These are phyloP conservation scores for Yamadazyma diospyri DNA, from an alignment of 1,139 yeast species.

Conservation along the genomic window DNA sequence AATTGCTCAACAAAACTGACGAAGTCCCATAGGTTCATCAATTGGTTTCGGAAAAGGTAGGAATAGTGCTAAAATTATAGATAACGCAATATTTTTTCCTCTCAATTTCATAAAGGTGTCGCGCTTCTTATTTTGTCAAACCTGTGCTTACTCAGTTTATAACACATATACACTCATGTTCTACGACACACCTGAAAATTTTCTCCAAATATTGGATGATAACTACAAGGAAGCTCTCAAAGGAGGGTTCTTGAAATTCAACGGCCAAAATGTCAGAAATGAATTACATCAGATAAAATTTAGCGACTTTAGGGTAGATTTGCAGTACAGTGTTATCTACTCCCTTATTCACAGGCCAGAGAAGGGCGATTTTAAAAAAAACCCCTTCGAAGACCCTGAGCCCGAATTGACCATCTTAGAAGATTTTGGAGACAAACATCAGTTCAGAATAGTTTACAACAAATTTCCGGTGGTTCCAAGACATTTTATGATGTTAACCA, in stretches of 20 bases:
- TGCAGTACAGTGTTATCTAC: constrained; percentile 31
- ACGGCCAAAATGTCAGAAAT: constrained; percentile 26
- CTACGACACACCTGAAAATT: constrained; percentile 24
- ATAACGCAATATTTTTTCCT: no score
- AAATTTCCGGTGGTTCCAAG: constrained; percentile 80
- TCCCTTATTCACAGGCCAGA: constrained; percentile 60
- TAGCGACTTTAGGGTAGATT: constrained; percentile 19
- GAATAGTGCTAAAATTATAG: neutral
- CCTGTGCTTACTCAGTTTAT: no score
- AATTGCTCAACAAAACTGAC: constrained; percentile 10
- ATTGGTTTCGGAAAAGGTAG: constrained; percentile 17
- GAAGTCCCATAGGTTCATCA: constrained; percentile 11
- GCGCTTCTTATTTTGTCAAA: no score
- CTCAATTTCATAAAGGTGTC: no score
- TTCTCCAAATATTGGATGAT: constrained; percentile 18
- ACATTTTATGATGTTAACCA: constrained; percentile 78
- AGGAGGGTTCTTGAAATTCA: constrained; percentile 24
- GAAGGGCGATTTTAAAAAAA: constrained; percentile 32
- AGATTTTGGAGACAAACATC: constrained; percentile 42
- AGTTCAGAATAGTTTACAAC: constrained; percentile 69
- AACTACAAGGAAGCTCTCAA: constrained; percentile 29
- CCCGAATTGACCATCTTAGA: constrained; percentile 65
- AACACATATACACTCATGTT: no score
- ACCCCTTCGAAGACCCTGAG: constrained; percentile 83
- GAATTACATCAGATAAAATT: constrained; percentile 19